phyloP scores from a whole-genome alignment of 768 basidiomycete species.

The Epithele typhae region DNA sequence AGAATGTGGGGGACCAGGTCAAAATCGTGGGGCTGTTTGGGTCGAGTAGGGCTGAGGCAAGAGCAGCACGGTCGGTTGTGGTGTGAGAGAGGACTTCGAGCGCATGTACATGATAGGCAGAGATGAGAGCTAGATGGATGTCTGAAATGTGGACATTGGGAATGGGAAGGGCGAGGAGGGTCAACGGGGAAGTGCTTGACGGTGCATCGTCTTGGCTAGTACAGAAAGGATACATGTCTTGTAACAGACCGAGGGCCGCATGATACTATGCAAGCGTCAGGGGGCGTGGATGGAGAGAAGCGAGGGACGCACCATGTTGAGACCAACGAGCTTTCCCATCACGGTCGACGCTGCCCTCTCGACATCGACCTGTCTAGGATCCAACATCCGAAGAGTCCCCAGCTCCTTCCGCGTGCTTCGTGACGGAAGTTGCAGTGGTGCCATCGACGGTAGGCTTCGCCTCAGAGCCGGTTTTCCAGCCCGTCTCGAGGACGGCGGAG shows the following conservation, averaged over 20 bases:
- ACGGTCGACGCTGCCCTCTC: conserved; percentile 72
- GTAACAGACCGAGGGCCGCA: conserved; percentile 40
- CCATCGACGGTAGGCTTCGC: conserved; percentile 24
- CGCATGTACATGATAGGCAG: conserved; percentile 56
- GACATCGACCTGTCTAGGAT: conserved; percentile 52
- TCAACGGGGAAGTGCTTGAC: conserved; percentile 6
- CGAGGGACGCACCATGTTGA: conserved; percentile 63
- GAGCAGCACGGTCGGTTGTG: conserved; percentile 14
- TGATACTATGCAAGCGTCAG: too few relatives aligned
- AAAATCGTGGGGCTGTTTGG: conserved; percentile 35
- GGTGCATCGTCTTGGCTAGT: conserved; percentile 13
- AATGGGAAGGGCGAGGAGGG: conserved; percentile 42
- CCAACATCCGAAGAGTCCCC: conserved; percentile 38
- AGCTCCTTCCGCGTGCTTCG: conserved; percentile 44
- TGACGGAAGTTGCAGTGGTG: conserved; percentile 33
- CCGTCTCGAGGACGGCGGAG: conserved; percentile 44
- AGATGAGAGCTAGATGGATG: conserved; percentile 46
- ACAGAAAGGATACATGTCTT: conserved; percentile 43
- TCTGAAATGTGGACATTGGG: conserved; percentile 25
- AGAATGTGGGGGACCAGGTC: conserved; percentile 47
- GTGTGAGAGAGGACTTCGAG: conserved; percentile 38
- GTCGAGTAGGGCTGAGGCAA: conserved; percentile 30
- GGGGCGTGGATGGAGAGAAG: background rate
- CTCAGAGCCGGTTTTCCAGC: conserved; percentile 53
- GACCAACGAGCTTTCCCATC: conserved; percentile 56